A percentile compares a stretch with the other conserved stretches of the same genome.
Evolutionary conservation across 73 alveolate species (phyloP).

Genomic region (Tetrahymena elliotti): DNA sequence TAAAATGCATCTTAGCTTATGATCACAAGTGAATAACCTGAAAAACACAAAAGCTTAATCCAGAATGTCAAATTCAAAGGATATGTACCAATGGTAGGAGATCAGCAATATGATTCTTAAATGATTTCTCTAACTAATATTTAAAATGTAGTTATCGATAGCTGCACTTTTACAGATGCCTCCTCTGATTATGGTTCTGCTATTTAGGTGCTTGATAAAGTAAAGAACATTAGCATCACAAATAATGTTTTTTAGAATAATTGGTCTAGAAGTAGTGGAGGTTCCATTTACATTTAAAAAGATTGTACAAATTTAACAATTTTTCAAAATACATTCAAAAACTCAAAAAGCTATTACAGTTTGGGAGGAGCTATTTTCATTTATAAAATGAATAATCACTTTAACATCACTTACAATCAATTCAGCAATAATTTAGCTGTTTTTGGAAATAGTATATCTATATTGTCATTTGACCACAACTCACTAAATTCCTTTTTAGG

Average conservation of each 20-base stretch:
- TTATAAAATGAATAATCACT: background rate
- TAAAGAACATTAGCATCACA: background rate
- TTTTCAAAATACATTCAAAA: background rate
- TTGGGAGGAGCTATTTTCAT: background rate
- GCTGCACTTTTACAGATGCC: background rate
- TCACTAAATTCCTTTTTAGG: background rate
- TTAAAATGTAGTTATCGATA: background rate
- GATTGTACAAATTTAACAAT: background rate
- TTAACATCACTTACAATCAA: background rate
- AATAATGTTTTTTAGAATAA: background rate
- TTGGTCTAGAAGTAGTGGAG: background rate
- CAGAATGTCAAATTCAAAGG: background rate
- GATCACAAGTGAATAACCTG: background rate
- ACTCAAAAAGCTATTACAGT: background rate
- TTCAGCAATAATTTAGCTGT: background rate
- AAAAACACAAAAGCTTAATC: background rate
- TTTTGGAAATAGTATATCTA: background rate
- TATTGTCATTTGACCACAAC: background rate
- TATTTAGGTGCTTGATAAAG: background rate
- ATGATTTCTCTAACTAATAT: background rate
- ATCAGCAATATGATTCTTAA: background rate
- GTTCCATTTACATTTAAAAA: background rate
- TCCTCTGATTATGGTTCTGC: background rate
- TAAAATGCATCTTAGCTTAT: background rate
- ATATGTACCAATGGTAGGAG: background rate